Evolutionary conservation across 1,284 basidiomycete species (phyloP).

Genomic region (Inonotus obliquus): DNA sequence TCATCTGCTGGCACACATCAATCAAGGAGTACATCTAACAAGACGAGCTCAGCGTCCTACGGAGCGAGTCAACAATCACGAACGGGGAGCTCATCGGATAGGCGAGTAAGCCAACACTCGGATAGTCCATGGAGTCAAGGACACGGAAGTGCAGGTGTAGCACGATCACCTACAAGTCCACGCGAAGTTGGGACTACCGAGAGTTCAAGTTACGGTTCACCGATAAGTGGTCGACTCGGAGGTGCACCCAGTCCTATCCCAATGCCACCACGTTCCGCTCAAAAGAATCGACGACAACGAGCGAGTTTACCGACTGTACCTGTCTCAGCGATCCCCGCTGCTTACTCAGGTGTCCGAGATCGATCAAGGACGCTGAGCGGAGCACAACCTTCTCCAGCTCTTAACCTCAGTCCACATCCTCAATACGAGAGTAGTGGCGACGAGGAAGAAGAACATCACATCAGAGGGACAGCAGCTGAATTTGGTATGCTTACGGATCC

Average conservation of each 20-base stretch:
- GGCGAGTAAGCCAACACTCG: slow-evolving; percentile 6
- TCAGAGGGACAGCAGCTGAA: slow-evolving; percentile 22
- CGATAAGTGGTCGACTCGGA: slow-evolving; percentile 29
- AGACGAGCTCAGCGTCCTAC: slow-evolving; percentile 25
- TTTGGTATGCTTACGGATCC: slow-evolving; percentile 43
- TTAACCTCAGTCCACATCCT: slow-evolving; percentile 17
- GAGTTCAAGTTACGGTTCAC: slow-evolving; percentile 18
- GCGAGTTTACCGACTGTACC: slow-evolving; percentile 19
- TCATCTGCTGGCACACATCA: slow-evolving; percentile 32
- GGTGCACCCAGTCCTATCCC: slow-evolving; percentile 45
- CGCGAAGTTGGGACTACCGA: slow-evolving; percentile 2
- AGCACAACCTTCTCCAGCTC: neutral
- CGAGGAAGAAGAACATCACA: slow-evolving; percentile 32
- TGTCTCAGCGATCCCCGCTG: slow-evolving; percentile 6
- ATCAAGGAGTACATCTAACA: slow-evolving; percentile 8
- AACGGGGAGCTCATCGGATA: slow-evolving; percentile 18
- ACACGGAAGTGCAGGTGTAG: neutral
- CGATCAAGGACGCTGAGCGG: slow-evolving; percentile 18
- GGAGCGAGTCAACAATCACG: slow-evolving; percentile 10
- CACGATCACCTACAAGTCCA: slow-evolving; percentile 22
- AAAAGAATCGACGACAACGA: neutral
- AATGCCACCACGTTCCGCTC: slow-evolving; percentile 63
- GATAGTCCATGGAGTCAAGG: slow-evolving; percentile 15
- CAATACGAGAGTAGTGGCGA: slow-evolving; percentile 31
- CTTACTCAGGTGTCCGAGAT: slow-evolving; percentile 1